Evolutionary conservation across 2,329 filamentous ascomycete genomes (phyloP), one percentile per base, ranked within the genome.

Genomic region (Macrophomina tecta): DNA sequence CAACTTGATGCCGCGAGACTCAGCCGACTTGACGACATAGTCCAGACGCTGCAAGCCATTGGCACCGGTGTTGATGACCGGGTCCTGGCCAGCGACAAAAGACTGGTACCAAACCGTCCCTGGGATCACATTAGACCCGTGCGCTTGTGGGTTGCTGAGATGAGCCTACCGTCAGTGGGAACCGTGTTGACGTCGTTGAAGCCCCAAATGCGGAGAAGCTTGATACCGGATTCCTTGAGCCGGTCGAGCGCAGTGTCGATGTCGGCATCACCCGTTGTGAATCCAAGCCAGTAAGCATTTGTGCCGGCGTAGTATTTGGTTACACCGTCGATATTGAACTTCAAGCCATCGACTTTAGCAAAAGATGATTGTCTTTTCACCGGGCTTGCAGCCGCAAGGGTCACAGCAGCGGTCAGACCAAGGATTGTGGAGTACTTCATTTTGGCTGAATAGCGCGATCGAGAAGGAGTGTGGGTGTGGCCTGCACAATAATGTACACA

Each of bases 21-120:
- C 87, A 5, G 88, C 88, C 0, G 85, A 80, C 46, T 82, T 74
- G 64, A 91, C 87, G 1, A 90, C 87, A 64, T 86, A 86, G 72
- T 91, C 89, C 2, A 91, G 84, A 14, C 87, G 83, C 74, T 89
- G 83, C 8, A 91, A 83, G 16, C 89, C 88, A 73, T 90, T 80
- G 42, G 83, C 71, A 2, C 87, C 88, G 0, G 84, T 88, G 77
- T 91, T 90, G 78, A 91, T 90, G 23, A 83, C 84, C 2, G 65
- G 65, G 3, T 84, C 83, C 3, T 71, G 69, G 3, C 79, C 79
- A 4, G 81, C 75, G 7, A 83, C 83, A 68, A 87, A 82, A 53
- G 81, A 79, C 72, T 88, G 86, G 77, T 83, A 88, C 77, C 84
- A 87, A 7, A 87, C 81, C 1, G 78, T 80, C 18, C 80, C 81